Evolutionary conservation across 75 land plant genomes (phyloP).

Genomic region (Chamaecyparis obtusa): DNA sequence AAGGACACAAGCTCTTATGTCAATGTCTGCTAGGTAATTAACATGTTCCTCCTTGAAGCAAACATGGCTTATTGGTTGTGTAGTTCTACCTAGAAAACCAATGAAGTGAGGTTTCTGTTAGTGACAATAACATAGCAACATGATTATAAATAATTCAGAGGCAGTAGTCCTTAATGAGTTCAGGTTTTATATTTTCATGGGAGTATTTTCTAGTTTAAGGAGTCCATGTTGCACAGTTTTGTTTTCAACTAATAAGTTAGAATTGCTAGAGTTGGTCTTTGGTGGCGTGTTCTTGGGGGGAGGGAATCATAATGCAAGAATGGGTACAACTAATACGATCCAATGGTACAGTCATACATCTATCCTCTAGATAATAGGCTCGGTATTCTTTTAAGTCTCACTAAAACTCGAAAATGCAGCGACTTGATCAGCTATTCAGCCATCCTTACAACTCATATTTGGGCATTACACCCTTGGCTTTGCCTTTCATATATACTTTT

Average conservation of each 20-base stretch:
- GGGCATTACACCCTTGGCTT: background rate
- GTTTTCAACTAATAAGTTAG: background rate
- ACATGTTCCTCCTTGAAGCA: background rate
- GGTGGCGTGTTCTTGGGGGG: background rate
- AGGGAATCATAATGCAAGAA: background rate
- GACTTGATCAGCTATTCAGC: background rate
- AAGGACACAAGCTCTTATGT: background rate
- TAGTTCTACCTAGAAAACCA: background rate
- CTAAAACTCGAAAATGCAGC: background rate
- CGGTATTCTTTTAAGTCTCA: background rate
- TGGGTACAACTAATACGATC: background rate
- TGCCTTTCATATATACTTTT: background rate
- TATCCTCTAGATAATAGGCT: background rate
- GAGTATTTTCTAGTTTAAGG: background rate
- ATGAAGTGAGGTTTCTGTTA: background rate
- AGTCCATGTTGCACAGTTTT: background rate
- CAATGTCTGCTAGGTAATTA: background rate
- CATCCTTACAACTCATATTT: background rate
- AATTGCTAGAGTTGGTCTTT: background rate
- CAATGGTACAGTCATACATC: background rate
- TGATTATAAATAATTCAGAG: background rate
- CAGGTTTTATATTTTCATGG: background rate
- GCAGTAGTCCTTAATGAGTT: background rate
- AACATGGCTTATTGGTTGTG: background rate
- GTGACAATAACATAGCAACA: background rate